Conservation (phyloP, 495 filamentous ascomycete genomes). For the Neohortaea acidophila region DNA sequence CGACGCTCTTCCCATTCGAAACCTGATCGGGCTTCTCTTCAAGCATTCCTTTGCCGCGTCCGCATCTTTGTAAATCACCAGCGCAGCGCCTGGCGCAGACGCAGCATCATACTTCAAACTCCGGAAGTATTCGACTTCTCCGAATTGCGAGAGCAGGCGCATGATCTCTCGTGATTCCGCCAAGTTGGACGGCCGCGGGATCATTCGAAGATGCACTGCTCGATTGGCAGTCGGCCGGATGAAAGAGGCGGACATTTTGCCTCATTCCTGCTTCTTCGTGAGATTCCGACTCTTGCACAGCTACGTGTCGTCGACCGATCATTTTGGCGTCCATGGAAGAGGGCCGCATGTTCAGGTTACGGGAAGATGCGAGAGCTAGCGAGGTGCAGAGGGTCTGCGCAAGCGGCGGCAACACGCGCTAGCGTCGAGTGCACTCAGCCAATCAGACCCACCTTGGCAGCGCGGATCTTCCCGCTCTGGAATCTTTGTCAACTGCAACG, state of each 20-base stretch:
- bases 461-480: too few species aligned
- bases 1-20: constrained; percentile 18
- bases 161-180: constrained; percentile 58
- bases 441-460: too few species aligned
- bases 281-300: too few species aligned
- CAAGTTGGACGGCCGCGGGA: constrained; percentile 47
- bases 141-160: constrained; percentile 54
- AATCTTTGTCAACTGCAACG: too few species aligned
- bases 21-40: constrained; percentile 29
- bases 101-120: constrained; percentile 39
- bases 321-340: too few species aligned
- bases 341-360: too few species aligned
- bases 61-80: constrained; percentile 30
- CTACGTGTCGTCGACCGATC: too few species aligned
- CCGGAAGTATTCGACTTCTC: constrained; percentile 62
- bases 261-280: neutral
- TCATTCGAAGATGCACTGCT: constrained; percentile 46
- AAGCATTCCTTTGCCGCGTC: constrained; percentile 25
- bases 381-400: too few species aligned
- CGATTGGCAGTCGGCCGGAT: constrained; percentile 13
- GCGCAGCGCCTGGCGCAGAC: constrained; percentile 23
- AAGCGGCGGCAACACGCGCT: too few species aligned
- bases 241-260: constrained; percentile 1
- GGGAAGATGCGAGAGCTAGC: too few species aligned
- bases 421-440: too few species aligned